These are phyloP conservation scores for Stephanodiscus minutulus DNA, from an alignment of 108 stramenopile genomes.

Conservation along the genomic window DNA sequence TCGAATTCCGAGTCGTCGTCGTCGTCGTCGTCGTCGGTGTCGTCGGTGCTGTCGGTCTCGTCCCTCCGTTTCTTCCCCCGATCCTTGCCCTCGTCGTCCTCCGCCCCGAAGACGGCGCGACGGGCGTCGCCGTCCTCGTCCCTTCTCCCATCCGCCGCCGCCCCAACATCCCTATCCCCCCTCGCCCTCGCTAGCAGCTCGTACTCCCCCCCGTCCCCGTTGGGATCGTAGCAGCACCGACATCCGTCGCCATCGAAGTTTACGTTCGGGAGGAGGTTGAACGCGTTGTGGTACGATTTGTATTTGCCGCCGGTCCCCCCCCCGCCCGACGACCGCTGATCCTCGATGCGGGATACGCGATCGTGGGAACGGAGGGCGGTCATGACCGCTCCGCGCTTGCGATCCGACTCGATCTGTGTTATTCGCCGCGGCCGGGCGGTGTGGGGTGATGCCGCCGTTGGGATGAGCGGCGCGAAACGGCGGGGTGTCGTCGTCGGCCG, in stretches of 20 bases:
- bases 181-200: conserved; percentile 54
- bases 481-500: background rate
- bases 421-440: background rate
- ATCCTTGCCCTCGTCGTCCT: conserved; percentile 30
- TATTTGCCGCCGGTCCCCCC: background rate
- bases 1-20: conserved; percentile 70
- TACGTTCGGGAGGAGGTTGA: conserved; percentile 54
- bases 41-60: background rate
- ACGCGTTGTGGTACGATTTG: conserved; percentile 2
- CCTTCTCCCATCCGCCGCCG: background rate
- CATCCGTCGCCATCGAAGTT: conserved; percentile 57
- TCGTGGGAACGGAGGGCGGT: conserved; percentile 72
- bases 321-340: conserved; percentile 34
- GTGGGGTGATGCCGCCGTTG: no score
- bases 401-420: conserved; percentile 67
- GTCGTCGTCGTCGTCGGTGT: conserved; percentile 19
- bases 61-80: background rate
- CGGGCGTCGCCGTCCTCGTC: background rate
- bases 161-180: conserved; percentile 18
- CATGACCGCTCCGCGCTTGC: conserved; percentile 57
- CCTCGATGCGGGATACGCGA: conserved; percentile 72
- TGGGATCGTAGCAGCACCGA: conserved; percentile 85
- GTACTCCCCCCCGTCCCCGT: conserved; percentile 82
- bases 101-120: conserved; percentile 3
- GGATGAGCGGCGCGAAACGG: background rate